These are phyloP conservation scores for Beauveria varroae DNA, from an alignment of 2,329 filamentous ascomycete species.

Conservation along the genomic window DNA sequence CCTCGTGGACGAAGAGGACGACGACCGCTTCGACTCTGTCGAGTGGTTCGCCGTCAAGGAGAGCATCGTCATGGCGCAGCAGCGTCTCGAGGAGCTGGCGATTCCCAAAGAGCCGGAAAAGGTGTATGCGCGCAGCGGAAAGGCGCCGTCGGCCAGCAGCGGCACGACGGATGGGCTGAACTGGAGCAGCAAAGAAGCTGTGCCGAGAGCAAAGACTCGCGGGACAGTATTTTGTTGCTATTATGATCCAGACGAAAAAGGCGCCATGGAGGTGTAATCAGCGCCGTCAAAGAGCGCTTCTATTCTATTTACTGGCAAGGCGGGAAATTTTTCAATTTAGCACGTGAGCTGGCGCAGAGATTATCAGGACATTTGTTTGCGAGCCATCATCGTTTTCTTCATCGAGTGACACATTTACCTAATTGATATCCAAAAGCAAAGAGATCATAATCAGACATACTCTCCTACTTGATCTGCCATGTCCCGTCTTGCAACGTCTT, in stretches of 20 bases:
- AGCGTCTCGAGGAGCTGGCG: neutral
- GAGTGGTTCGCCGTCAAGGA: slow-evolving; percentile 13
- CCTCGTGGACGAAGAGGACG: slow-evolving; percentile 27
- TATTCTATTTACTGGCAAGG: neutral
- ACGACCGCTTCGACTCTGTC: slow-evolving; percentile 27
- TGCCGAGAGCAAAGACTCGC: slow-evolving; percentile 1
- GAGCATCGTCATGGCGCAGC: neutral
- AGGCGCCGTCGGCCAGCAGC: neutral
- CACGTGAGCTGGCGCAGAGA: neutral
- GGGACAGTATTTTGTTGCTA: slow-evolving; percentile 10
- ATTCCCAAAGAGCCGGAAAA: neutral
- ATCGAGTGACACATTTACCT: neutral
- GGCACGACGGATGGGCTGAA: neutral
- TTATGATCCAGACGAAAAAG: slow-evolving; percentile 7
- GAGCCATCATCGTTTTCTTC: too few relatives aligned
- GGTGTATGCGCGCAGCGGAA: neutral
- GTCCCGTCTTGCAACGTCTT: neutral
- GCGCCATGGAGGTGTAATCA: neutral
- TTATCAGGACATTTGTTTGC: neutral
- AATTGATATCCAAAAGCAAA: too few relatives aligned
- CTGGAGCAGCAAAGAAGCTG: neutral
- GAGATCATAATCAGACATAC: too few relatives aligned
- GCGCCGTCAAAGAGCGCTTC: neutral
- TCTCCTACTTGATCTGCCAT: neutral
- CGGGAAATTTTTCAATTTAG: neutral